Evolutionary conservation across 169 alveolate genomes (phyloP), one percentile per base, ranked within the genome.

Genomic region (Eimeria acervulina): DNA sequence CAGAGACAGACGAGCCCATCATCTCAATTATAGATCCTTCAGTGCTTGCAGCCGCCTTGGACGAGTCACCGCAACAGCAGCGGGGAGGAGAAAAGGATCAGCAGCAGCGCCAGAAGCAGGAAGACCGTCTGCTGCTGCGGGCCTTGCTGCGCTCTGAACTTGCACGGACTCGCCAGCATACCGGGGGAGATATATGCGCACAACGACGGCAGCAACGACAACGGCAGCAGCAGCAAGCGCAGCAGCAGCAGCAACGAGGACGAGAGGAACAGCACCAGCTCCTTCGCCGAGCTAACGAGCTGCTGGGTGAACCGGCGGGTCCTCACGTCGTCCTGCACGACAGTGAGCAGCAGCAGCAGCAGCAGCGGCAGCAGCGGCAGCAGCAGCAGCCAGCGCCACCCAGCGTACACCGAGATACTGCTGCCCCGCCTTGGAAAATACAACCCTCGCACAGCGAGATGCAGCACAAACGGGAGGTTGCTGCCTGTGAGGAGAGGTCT

Each of bases 281-380:
- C 61, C 90, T 31, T 28, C 23, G 28, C 12, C 28, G 31, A 47
- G 40, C 31, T 70, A 81, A 23, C 68, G 52, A 47, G 15, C 8
- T 52, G 6, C 38, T 40, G 61, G 87, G 87, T 6, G 36, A 6
- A 1, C 23, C 87, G 33, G 87, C 40, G 19, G 59, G 26, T 5
- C 59, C 61, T 26, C 52, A 44, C 21, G 7, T 76, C 36, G 38
- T 44, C 63, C 52, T 40, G 87, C 87, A 40, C 38, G 21, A 63
- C 87, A 42, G 59, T 10, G 59, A 42, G 40, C 38, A 40, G 38
- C 72, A 81, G 90, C 28, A 55, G 80, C 59, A 31, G 59, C 93
- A 85, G 63, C 93, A 59, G 26, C 55, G n/a, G 44, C 93, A 85
- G 42, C 81, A 85, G 38, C 80, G 51, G 40, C 91, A 52, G 38